Base-by-base conservation (phyloP, 2,329 filamentous ascomycete genomes). In the Sporothrix brasiliensis region DNA sequence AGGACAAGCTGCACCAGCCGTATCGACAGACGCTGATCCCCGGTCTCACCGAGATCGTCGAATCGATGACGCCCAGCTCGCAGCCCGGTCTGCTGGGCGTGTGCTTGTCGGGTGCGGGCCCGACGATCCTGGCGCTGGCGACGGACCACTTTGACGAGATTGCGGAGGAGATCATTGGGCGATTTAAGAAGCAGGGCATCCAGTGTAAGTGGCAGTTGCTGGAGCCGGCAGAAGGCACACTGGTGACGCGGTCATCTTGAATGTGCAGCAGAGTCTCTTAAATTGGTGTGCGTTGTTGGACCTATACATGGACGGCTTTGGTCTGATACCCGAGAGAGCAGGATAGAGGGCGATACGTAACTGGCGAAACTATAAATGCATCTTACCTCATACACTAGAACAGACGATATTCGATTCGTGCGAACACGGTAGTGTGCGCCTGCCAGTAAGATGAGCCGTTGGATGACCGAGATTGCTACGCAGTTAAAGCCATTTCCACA, bases 1-100 rank as follows among this genome's bases (percentile, higher is more conserved):
- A 98, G 82, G 95, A 99, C 83, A 97, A 94, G 81, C 89, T 99
- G 72, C 95, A 99, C 82, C 95, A 99, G 81, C 95, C 93, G 56
- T 98, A 99, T 83, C 91, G 95, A 69, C 91, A 95, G 81, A 91
- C 87, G 2, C 87, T 99, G 73, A 97, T 99, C 75, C 95, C 95
- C 0, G 95, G 94, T 0, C 86, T 99, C 70, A 91, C 92, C 19
- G 91, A 97, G 78, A 94, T 99, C 69, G 88, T 99, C 68, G 88
- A 93, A 79, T 94, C 91, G 72, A 94, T 98, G 84, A 97, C 92
- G 13, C 95, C 94, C 39, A 87, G 88, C 77, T 91, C 91, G 5
- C 93, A 97, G 78, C 89, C 92, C 1, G 95, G 95, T 6, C 88
- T 99, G 69, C 86, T 97, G 69, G 95, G 95, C 53, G 96, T 98